A percentile compares a stretch with the other conserved stretches of the same genome.
Evolutionary conservation across 371 early-diverging fungal genomes (phyloP).

Genomic region (Choanephora cucurbitarum): DNA sequence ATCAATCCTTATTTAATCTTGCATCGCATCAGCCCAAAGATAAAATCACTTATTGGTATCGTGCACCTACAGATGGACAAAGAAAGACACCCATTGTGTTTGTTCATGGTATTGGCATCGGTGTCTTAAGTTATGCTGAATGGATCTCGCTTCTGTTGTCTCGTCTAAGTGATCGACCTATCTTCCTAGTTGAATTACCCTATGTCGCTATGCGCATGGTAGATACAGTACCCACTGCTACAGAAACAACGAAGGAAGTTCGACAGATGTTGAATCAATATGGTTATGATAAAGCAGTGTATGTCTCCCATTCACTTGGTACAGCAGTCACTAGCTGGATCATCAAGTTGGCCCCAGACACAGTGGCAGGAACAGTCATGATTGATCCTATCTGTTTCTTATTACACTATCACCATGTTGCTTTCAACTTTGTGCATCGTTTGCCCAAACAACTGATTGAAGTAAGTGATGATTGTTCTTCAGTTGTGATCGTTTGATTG

Average conservation of each 20-base stretch:
- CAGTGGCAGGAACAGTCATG: slow-evolving; percentile 54
- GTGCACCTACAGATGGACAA: slow-evolving; percentile 4
- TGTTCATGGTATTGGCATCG: slow-evolving; percentile 70
- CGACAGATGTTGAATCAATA: slow-evolving; percentile 51
- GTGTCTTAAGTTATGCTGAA: slow-evolving; percentile 56
- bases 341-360: slow-evolving; percentile 44
- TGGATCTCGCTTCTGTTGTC: slow-evolving; percentile 47
- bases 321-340: slow-evolving; percentile 56
- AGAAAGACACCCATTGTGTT: slow-evolving; percentile 59
- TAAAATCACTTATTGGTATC: slow-evolving; percentile 34
- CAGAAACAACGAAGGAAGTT: slow-evolving; percentile 57
- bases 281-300: slow-evolving; percentile 54
- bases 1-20: background rate
- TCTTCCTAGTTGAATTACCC: slow-evolving; percentile 70
- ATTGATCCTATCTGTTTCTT: slow-evolving; percentile 75
- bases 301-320: slow-evolving; percentile 71
- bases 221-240: slow-evolving; percentile 57
- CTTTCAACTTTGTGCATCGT: slow-evolving; percentile 70
- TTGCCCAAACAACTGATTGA: slow-evolving; percentile 55
- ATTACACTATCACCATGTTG: slow-evolving; percentile 61
- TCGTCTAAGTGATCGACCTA: slow-evolving; percentile 43
- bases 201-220: slow-evolving; percentile 67
- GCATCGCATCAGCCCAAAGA: background rate
- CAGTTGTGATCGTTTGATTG: background rate
- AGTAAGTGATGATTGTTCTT: slow-evolving; percentile 20